phyloP scores from a whole-genome alignment of 179 eudicot genomes.

The Sideroxylon spinosum region DNA sequence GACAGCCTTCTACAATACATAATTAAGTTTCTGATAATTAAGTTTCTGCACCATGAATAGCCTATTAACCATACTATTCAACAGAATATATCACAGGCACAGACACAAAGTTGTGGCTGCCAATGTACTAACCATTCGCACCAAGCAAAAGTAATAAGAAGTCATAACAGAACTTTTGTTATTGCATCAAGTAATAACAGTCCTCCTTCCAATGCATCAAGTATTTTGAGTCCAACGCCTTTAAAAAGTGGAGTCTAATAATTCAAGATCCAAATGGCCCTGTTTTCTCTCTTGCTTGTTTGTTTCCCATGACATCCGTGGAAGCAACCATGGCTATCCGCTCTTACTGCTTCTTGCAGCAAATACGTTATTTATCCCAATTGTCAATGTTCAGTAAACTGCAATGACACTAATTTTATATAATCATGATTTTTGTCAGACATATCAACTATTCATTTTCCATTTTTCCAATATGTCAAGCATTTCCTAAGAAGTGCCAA shows the following conservation, averaged over 20 bases:
- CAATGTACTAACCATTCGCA: not conserved
- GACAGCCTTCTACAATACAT: conserved; percentile 4
- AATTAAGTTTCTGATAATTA: not conserved
- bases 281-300: not conserved
- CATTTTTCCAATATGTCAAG: too few relatives aligned
- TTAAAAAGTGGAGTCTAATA: too few relatives aligned
- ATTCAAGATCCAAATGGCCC: not conserved
- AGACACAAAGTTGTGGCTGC: not conserved
- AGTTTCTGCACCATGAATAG: not conserved
- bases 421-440: too few relatives aligned
- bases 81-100: not conserved
- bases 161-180: not conserved
- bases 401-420: too few relatives aligned
- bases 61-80: conserved; percentile 9
- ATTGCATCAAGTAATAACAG: too few relatives aligned
- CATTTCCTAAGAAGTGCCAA: too few relatives aligned
- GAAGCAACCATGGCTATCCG: not conserved
- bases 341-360: not conserved
- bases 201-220: conserved; percentile 18
- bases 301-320: not conserved
- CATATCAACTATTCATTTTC: too few relatives aligned
- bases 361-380: not conserved
- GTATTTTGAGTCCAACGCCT: not conserved
- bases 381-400: too few relatives aligned
- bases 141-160: conserved; percentile 13